A percentile compares a stretch with the other conserved stretches of the same genome.
phyloP scores from a whole-genome alignment of 2,329 filamentous ascomycete genomes.

The Fusarium sp. region DNA sequence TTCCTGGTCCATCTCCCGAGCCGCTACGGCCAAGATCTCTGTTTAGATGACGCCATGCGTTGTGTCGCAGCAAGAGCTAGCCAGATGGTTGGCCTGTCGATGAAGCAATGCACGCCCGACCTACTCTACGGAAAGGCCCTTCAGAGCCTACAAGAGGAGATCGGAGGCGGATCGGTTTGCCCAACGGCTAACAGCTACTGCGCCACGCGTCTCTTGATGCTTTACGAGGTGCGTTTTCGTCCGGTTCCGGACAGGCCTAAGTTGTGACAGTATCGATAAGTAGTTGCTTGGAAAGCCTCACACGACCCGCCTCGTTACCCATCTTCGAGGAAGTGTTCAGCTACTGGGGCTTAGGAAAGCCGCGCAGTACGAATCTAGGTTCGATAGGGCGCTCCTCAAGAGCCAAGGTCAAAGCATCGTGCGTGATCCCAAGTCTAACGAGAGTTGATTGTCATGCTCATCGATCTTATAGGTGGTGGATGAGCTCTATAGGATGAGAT shows the following conservation, averaged over 20 bases:
- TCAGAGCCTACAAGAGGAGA: neutral
- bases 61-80: slow-evolving; percentile 3
- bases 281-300: neutral
- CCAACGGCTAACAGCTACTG: neutral
- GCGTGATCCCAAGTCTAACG: neutral
- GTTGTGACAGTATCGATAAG: neutral
- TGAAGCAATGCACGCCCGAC: neutral
- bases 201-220: neutral
- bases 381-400: neutral
- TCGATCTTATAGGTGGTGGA: neutral
- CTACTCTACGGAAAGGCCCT: neutral
- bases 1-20: neutral
- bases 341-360: neutral
- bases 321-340: neutral
- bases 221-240: neutral
- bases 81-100: slow-evolving; percentile 1
- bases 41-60: slow-evolving; percentile 4
- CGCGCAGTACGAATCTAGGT: neutral
- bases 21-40: neutral
- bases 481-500: neutral
- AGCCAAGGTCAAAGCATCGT: slow-evolving; percentile 1
- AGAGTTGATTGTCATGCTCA: neutral
- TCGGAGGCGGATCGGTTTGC: neutral
- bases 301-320: neutral
- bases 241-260: neutral